Conservation (phyloP, 2,329 filamentous ascomycete genomes). For the Aspergillus bombycis region DNA sequence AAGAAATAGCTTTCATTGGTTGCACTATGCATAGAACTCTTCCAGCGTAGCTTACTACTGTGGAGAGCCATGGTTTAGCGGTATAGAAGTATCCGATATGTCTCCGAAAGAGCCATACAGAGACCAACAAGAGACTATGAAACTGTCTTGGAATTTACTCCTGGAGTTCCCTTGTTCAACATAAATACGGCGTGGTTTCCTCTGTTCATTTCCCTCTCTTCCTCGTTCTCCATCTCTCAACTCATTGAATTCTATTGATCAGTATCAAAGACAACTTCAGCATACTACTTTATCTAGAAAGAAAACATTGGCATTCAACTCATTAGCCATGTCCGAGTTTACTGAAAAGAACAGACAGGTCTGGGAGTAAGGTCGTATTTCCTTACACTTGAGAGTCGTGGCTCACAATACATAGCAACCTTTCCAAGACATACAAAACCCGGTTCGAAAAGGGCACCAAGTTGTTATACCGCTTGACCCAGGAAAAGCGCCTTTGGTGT, state of each 20-base stretch:
- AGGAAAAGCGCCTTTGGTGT: slow-evolving; percentile 61
- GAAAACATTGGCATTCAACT: background rate
- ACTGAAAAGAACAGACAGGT: slow-evolving; percentile 43
- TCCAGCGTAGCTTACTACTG: background rate
- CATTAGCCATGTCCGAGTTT: slow-evolving; percentile 34
- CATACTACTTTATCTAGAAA: background rate
- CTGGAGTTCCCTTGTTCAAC: background rate
- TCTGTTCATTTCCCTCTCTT: background rate
- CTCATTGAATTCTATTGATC: background rate
- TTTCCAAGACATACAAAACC: slow-evolving; percentile 60
- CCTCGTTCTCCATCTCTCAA: background rate
- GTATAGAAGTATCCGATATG: slow-evolving; percentile 35
- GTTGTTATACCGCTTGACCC: slow-evolving; percentile 59
- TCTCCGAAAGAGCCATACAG: slow-evolving; percentile 27
- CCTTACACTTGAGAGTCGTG: background rate
- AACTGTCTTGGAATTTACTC: too few species aligned
- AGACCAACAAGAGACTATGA: background rate
- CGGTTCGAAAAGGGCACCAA: slow-evolving; percentile 58
- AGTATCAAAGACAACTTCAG: background rate
- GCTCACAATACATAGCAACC: slow-evolving; percentile 43
- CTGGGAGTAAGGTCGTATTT: slow-evolving; percentile 42
- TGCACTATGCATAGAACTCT: background rate
- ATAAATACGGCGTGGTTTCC: slow-evolving; percentile 12
- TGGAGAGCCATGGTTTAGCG: background rate
- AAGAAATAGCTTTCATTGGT: background rate